Percentiles rank a stretch among this genome's conserved stretches.
phyloP scores from a whole-genome alignment of 768 basidiomycete species.

The Suillus brevipes region DNA sequence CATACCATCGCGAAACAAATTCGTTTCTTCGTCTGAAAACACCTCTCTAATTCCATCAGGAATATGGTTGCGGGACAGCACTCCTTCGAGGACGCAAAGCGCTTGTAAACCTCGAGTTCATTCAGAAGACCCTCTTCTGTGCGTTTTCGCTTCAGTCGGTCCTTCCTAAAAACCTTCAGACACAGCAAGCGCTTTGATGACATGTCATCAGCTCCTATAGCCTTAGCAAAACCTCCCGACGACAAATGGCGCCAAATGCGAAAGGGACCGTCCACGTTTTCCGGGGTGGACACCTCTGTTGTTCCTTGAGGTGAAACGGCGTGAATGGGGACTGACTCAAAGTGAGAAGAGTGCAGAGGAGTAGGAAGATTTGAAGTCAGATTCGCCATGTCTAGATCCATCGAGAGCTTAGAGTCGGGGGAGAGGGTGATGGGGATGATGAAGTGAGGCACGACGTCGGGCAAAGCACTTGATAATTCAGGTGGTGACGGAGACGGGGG shows the following conservation, averaged over 20 bases:
- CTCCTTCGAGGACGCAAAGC: conserved; percentile 26
- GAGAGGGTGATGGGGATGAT: conserved; percentile 1
- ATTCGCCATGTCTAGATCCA: not conserved
- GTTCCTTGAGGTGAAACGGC: not conserved
- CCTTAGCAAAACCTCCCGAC: conserved; percentile 20
- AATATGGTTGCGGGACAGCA: conserved; percentile 30
- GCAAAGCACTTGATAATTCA: not conserved
- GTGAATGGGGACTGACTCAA: not conserved
- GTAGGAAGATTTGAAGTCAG: not conserved
- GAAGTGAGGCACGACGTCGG: not conserved
- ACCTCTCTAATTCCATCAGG: conserved; percentile 40
- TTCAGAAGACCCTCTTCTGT: conserved; percentile 21
- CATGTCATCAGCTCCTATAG: conserved; percentile 27
- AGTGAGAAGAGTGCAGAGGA: not conserved
- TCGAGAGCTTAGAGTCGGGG: not conserved
- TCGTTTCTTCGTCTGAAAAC: conserved; percentile 30
- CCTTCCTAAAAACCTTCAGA: conserved; percentile 37
- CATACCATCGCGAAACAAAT: conserved; percentile 44
- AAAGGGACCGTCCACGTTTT: conserved; percentile 23
- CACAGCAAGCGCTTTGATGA: conserved; percentile 37
- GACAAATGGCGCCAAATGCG: conserved; percentile 20
- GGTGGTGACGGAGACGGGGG: not conserved
- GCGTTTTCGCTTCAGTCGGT: conserved; percentile 12
- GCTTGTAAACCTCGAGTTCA: conserved; percentile 39
- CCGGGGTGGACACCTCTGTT: not conserved